Evolutionary conservation across 2,329 filamentous ascomycete genomes (phyloP).

Genomic region (Corinectria fuckeliana): DNA sequence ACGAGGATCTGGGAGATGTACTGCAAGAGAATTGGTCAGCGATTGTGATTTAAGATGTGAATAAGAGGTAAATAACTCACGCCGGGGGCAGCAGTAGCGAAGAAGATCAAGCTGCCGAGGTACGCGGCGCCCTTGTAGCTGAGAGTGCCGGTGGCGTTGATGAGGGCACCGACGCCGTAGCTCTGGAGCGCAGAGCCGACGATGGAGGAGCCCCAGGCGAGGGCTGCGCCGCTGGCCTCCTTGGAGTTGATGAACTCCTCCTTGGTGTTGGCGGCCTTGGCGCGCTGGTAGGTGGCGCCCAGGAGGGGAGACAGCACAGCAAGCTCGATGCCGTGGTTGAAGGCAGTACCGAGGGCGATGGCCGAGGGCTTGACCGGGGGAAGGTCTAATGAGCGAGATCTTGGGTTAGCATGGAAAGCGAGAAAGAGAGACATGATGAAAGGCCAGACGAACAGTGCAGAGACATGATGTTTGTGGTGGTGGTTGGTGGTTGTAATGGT

Average conservation of each 20-base stretch:
- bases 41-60: constrained; percentile 8
- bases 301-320: constrained; percentile 89
- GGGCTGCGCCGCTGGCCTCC: constrained; percentile 86
- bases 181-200: constrained; percentile 87
- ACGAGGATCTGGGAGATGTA: constrained; percentile 85
- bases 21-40: constrained; percentile 51
- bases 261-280: constrained; percentile 89
- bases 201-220: constrained; percentile 89
- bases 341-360: constrained; percentile 93
- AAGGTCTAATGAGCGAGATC: constrained; percentile 54
- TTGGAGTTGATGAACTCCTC: constrained; percentile 95
- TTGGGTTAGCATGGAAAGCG: not conserved
- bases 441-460: constrained; percentile 60
- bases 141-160: constrained; percentile 93
- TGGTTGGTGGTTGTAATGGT: not conserved
- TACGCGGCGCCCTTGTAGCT: constrained; percentile 98
- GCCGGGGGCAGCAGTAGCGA: constrained; percentile 84
- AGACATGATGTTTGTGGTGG: constrained; percentile 57
- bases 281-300: constrained; percentile 91
- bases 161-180: constrained; percentile 87
- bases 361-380: constrained; percentile 94
- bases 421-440: constrained; percentile 2
- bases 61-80: constrained; percentile 56
- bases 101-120: constrained; percentile 88
- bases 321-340: constrained; percentile 91